A percentile compares a stretch with the other conserved stretches of the same genome.
phyloP scores from a whole-genome alignment of 257 asterid species.

The Galeopsis tetrahit region DNA sequence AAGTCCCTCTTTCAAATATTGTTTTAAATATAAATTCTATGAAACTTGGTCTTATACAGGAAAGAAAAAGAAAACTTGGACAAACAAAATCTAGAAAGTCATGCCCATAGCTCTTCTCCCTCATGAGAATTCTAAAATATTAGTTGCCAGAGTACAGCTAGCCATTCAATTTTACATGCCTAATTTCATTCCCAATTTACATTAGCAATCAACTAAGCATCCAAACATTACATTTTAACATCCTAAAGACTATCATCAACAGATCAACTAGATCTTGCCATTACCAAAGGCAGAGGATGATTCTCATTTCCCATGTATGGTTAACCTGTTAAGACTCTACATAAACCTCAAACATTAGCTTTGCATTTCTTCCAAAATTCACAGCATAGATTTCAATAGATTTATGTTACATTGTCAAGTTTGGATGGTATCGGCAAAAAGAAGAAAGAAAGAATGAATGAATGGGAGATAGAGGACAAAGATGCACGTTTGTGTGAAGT shows the following conservation, averaged over 20 bases:
- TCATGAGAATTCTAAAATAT: conserved; percentile 4
- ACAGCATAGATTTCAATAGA: not conserved
- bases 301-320: conserved; percentile 12
- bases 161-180: conserved; percentile 11
- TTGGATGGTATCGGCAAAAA: conserved; percentile 11
- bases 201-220: conserved; percentile 8
- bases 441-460: not conserved
- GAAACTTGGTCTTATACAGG: not conserved
- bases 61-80: conserved; percentile 17
- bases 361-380: not conserved
- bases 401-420: not conserved
- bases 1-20: not conserved
- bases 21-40: not conserved
- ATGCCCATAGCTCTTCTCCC: conserved; percentile 8
- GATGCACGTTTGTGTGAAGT: not conserved
- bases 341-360: not conserved
- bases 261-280: conserved; percentile 10
- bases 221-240: conserved; percentile 19
- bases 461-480: not conserved
- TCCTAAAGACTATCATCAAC: conserved; percentile 21
- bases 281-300: conserved; percentile 5
- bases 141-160: conserved; percentile 7
- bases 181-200: conserved; percentile 8
- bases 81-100: conserved; percentile 13
- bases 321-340: not conserved